Evolutionary conservation across 306 rosid species (phyloP), one percentile per base, ranked within the genome.

Genomic region (Vigna reflexopilosa): DNA sequence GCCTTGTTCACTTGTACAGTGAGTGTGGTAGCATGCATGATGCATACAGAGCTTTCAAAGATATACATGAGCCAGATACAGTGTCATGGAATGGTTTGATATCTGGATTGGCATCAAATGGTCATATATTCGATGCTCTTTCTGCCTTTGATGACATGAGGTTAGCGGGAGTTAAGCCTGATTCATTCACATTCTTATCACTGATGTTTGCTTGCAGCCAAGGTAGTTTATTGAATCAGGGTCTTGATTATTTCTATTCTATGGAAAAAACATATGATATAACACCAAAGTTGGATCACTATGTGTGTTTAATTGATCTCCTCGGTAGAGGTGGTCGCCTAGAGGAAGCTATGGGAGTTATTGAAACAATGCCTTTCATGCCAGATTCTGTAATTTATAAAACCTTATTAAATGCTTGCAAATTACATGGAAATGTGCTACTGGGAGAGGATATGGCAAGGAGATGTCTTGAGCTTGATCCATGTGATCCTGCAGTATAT

Each of bases 71-170:
- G 40, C 92, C 92, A 3, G 90, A 87, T 79, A 52, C 73, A 12
- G 88, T 90, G 61, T 86, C 97, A 72, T 91, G 97, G 94, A 91
- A 89, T 26, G 69, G 86, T 42, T 81, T 85, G 81, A 89, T 91
- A 75, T 85, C 92, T 44, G 87, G 89, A 26, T 76, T 89, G 82
- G 80, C 94, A 61, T 77, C 85, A 49, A 88, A 75, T 30, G 91
- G 89, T 32, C 74, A 70, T 15, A 66, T 82, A 75, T 83, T 82
- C 20, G 50, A 67, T 28, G 86, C 94, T 59, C 89, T 89, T 40
- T 82, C 94, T 30, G 65, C 92, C 81, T 91, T 89, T 20, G 92
- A 91, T 17, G 88, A 88, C 54, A 89, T 89, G 94, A 89, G 88
- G 82, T 72, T 91, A 83, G 82, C 82, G 2, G 90, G 89, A 78